Evolutionary conservation across 257 asterid species (phyloP), one percentile per base, ranked within the genome.

Genomic region (Sherardia arvensis): DNA sequence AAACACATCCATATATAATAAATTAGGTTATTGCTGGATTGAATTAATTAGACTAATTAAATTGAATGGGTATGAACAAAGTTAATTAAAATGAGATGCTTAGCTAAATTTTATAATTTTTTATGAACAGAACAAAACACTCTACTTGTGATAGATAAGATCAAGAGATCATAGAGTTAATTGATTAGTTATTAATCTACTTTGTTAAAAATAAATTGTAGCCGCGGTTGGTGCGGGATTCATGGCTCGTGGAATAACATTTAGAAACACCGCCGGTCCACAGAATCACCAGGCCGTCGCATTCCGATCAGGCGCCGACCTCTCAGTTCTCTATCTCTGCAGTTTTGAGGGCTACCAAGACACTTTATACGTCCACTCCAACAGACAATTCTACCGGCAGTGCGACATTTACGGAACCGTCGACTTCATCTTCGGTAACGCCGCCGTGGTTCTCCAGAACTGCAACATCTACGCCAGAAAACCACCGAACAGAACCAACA

Each of bases 341-440:
- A 85, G 97, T 45, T 85, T 92, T 45, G 97, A 88, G 61, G 97
- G 98, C 0, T 89, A 87, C 59, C 98, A 92, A 73, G 98, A 92
- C 71, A 92, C 98, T 0, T 81, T 91, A 4, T 92, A 88, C 67
- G 89, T 71, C 38, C 88, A 83, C 34, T 80, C 95, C 0, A 64
- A 79, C 1, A 73, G 93, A 8, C 97, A 92, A 64, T 88, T 92
- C 73, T 92, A 83, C 55, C 59, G 85, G 18, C 81, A 85, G 14
- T 92, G 98, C 64, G 85, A 86, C 66, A 75, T 92, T 45, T 86
- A 86, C 53, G 98, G 98, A 8, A 92, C 98, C 0, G 89, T 88
- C 0, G 98, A 92, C 74, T 92, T 92, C 71, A 86, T 92, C 3
- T 88, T 92, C 18, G 97, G 98, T 28, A 85, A 88, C 69, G 94